Conservation (phyloP, 345 rosid species). For the Populus tremula region DNA sequence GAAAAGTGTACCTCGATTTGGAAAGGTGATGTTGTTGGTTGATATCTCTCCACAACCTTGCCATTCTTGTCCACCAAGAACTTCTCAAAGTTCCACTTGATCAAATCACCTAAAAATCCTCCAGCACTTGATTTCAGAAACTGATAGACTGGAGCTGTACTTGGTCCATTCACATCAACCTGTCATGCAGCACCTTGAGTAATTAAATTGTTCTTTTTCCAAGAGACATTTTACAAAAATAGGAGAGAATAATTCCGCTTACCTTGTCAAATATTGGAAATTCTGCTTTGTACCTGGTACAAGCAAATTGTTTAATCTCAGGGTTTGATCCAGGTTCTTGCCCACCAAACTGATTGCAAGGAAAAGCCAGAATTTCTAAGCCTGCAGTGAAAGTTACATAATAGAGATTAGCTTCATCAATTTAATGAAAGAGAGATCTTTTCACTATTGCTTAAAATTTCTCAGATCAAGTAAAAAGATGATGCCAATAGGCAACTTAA, state of each 20-base stretch:
- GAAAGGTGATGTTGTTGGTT: conserved; percentile 32
- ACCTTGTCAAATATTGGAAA: conserved; percentile 34
- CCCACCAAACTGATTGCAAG: conserved; percentile 33
- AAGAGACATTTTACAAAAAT: not conserved
- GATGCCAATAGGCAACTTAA: not conserved
- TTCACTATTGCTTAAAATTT: not conserved
- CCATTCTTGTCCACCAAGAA: conserved; percentile 31
- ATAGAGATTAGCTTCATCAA: not conserved
- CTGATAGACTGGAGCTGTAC: conserved; percentile 32
- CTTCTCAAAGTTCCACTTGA: conserved; percentile 35
- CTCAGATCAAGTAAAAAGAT: not conserved
- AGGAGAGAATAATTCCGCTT: not conserved
- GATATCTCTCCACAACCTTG: conserved; percentile 29
- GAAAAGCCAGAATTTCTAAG: conserved; percentile 34
- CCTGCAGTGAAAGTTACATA: conserved; percentile 17
- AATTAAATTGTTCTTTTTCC: not conserved
- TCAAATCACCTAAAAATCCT: conserved; percentile 28
- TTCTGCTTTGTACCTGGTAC: conserved; percentile 28
- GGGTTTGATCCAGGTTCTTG: conserved; percentile 36
- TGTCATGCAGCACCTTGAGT: conserved; percentile 9
- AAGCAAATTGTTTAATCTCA: conserved; percentile 32
- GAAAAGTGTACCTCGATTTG: conserved; percentile 26
- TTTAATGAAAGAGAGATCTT: not conserved
- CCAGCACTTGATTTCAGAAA: conserved; percentile 36
- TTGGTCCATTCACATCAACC: conserved; percentile 34